phyloP scores from a whole-genome alignment of 371 early-diverging fungal genomes.

The Sporodiniella umbellata region DNA sequence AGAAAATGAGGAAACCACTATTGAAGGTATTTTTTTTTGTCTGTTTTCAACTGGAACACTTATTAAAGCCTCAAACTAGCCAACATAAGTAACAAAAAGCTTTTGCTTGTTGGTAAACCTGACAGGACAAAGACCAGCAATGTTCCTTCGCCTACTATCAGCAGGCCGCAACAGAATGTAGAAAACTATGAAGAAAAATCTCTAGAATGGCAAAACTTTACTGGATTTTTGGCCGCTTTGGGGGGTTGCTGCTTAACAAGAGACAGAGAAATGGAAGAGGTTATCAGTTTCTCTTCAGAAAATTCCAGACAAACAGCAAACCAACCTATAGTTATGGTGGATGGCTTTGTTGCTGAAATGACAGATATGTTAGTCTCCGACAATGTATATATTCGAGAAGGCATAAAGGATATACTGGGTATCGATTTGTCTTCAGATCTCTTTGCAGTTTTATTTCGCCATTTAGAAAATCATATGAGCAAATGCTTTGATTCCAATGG shows the following conservation, averaged over 20 bases:
- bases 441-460: slow-evolving; percentile 74
- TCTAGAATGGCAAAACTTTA: slow-evolving; percentile 66
- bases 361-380: slow-evolving; percentile 80
- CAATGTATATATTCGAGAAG: slow-evolving; percentile 84
- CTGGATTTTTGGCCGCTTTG: slow-evolving; percentile 68
- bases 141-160: not conserved
- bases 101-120: not conserved
- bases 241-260: slow-evolving; percentile 57
- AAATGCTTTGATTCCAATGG: slow-evolving; percentile 70
- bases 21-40: not conserved
- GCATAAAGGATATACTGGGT: slow-evolving; percentile 84
- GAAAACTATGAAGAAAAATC: slow-evolving; percentile 43
- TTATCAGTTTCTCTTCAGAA: not conserved
- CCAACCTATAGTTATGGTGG: slow-evolving; percentile 51
- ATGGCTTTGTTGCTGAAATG: slow-evolving; percentile 78
- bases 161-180: slow-evolving; percentile 1
- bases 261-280: slow-evolving; percentile 3
- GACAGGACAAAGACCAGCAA: slow-evolving; percentile 3
- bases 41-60: not conserved
- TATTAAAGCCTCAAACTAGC: not conserved
- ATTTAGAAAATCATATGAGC: slow-evolving; percentile 64
- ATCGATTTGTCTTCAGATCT: slow-evolving; percentile 77
- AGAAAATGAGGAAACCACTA: slow-evolving; percentile 11
- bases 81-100: not conserved
- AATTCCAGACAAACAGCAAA: slow-evolving; percentile 26